A percentile compares a stretch with the other conserved stretches of the same genome.
phyloP scores from a whole-genome alignment of 2,329 filamentous ascomycete species.

The Dothidotthia symphoricarpi region DNA sequence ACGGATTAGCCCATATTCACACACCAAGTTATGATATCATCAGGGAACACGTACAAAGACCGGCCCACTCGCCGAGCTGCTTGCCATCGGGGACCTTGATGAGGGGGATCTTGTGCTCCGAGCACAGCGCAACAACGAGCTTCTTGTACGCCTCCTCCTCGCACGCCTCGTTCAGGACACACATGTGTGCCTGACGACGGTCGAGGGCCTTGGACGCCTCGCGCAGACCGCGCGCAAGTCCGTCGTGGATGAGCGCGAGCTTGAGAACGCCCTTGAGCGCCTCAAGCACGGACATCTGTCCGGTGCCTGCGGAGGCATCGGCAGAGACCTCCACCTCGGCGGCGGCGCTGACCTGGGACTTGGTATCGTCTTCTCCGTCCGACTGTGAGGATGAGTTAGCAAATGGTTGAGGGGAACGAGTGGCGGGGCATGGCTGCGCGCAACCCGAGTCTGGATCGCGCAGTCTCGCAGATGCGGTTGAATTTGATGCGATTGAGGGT shows the following conservation, averaged over 20 bases:
- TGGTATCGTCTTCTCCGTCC: conserved; percentile 99
- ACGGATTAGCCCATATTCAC: conserved; percentile 10
- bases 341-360: conserved; percentile 71
- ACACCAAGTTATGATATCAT: not conserved
- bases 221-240: conserved; percentile 95
- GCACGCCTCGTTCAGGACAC: conserved; percentile 98
- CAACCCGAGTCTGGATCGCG: not conserved
- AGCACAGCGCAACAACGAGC: conserved; percentile 97
- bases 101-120: conserved; percentile 98
- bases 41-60: conserved; percentile 76
- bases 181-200: conserved; percentile 99
- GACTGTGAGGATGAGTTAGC: conserved; percentile 59
- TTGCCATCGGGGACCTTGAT: conserved; percentile 99
- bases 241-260: conserved; percentile 98
- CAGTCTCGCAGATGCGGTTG: not conserved
- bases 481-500: conserved; percentile 3
- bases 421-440: conserved; percentile 3
- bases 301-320: conserved; percentile 74
- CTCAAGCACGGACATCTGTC: conserved; percentile 96
- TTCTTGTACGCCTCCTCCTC: conserved; percentile 99
- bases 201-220: conserved; percentile 99
- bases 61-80: conserved; percentile 99
- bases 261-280: conserved; percentile 98
- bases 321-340: conserved; percentile 94
- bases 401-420: conserved; percentile 1